Conservation (phyloP, 225 moss, liverwort and hornwort genomes). For the Pseudisothecium myosuroides region DNA sequence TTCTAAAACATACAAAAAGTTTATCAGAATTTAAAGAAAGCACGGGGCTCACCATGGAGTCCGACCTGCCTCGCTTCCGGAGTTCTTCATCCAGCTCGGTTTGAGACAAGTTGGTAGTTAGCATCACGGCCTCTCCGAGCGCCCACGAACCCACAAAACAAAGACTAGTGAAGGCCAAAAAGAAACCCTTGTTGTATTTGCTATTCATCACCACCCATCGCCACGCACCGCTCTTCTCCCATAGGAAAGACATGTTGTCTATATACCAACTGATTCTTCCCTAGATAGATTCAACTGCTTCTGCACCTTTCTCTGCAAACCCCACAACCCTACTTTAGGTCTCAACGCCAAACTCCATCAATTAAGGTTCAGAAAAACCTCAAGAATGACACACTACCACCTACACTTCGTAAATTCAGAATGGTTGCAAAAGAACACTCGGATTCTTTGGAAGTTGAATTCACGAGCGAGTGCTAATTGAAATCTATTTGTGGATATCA, state of each 20-base stretch:
- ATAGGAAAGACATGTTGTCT: conserved; percentile 62
- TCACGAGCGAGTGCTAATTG: not conserved
- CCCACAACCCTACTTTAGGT: not conserved
- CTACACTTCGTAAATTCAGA: not conserved
- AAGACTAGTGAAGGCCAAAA: conserved; percentile 58
- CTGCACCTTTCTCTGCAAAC: not conserved
- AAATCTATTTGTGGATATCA: not conserved
- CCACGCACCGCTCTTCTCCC: conserved; percentile 81
- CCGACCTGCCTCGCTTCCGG: conserved; percentile 48
- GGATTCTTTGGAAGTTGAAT: not conserved
- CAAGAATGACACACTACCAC: not conserved
- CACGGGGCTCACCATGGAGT: conserved; percentile 45
- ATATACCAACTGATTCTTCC: not conserved
- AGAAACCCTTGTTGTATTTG: conserved; percentile 60
- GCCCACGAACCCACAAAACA: conserved; percentile 69
- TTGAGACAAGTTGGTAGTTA: conserved; percentile 60
- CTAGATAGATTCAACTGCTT: not conserved
- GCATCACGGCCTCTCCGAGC: conserved; percentile 80
- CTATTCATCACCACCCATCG: conserved; percentile 88
- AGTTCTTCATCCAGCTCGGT: conserved; percentile 68
- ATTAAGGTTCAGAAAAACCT: not conserved
- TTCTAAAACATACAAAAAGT: not conserved
- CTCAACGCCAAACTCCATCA: not conserved
- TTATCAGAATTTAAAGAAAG: not conserved
- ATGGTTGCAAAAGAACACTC: not conserved